Evolutionary conservation across 2,329 filamentous ascomycete species (phyloP), one percentile per base, ranked within the genome.

Genomic region (Nemania serpens): DNA sequence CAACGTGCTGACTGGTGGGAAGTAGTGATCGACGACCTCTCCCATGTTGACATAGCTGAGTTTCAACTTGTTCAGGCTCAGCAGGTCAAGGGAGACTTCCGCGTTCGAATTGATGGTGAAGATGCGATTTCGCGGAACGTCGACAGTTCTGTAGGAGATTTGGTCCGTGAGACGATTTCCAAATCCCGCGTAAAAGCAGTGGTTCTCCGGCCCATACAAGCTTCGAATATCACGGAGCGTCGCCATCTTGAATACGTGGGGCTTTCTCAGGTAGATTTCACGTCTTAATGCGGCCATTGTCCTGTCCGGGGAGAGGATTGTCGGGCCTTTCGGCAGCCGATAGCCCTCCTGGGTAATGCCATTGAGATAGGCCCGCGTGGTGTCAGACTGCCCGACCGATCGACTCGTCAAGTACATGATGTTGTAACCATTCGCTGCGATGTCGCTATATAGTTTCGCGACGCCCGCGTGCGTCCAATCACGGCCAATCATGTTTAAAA

Each of bases 201-300:
- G 92, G 43, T 86, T 82, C 25, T 90, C 87, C 0, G 86, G 82
- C 2, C 87, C 88, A 72, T 97, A 99, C 0, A 99, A 82, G 60
- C 89, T 91, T 73, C 93, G 88, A 68, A 99, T 98, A 74, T 99
- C 95, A 42, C 95, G 88, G 18, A 99, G 79, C 65, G 95, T 99
- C 2, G 95, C 93, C 96, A 99, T 99, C 78, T 99, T 99, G 85
- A 99, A 99, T 7, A 99, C 92, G 73, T 99, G 93, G 0, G 95
- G 96, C 75, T 99, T 98, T 55, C 95, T 87, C 25, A 99, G 82
- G 74, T 99, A 99, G 5, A 99, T 87, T 74, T 99, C 95, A 49
- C 95, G 88, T 59, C 95, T 85, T 33, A 99, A 78, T 0, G 95
- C 96, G 7, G 96, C 93, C 78, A 98, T 96, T 1, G 93, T 98